These are phyloP conservation scores for Fomitiporia mediterranea DNA, from an alignment of 1,284 basidiomycete species.

Conservation along the genomic window DNA sequence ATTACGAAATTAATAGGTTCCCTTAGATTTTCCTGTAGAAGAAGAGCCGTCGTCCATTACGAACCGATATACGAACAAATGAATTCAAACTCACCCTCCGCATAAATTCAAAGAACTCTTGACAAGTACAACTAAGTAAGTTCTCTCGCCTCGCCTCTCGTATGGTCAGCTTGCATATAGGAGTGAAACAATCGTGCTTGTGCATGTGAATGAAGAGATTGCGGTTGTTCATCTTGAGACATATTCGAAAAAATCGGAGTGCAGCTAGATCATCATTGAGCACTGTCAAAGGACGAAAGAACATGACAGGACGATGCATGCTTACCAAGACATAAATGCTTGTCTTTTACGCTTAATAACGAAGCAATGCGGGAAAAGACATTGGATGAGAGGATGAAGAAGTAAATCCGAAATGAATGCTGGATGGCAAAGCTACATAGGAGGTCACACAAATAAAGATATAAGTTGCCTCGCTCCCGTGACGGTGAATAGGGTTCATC, in stretches of 20 bases:
- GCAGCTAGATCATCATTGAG: conserved; percentile 50
- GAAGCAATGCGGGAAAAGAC: conserved; percentile 71
- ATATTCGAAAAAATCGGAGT: conserved; percentile 87
- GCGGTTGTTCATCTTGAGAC: conserved; percentile 81
- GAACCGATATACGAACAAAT: conserved; percentile 12
- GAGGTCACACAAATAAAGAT: conserved; percentile 84
- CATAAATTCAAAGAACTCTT: conserved; percentile 93
- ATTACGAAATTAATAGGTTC: conserved; percentile 82
- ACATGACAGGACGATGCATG: conserved; percentile 16
- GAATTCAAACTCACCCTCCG: conserved; percentile 54
- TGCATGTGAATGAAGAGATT: conserved; percentile 83
- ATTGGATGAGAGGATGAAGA: conserved; percentile 80
- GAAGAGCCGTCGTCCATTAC: not conserved
- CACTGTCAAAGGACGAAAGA: not conserved
- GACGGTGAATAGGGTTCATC: conserved; percentile 52
- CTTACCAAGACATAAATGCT: conserved; percentile 86
- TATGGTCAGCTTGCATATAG: conserved; percentile 78
- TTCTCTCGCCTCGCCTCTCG: conserved; percentile 86
- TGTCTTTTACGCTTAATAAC: conserved; percentile 81
- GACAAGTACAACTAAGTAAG: conserved; percentile 88
- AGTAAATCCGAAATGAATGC: conserved; percentile 88
- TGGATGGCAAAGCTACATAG: conserved; percentile 85
- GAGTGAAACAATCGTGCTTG: conserved; percentile 80
- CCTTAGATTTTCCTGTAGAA: conserved; percentile 77
- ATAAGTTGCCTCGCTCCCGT: conserved; percentile 72